A percentile compares a stretch with the other conserved stretches of the same genome.
Evolutionary conservation across 352 stramenopile species (phyloP).

Genomic region (Phytophthora pinifolia): DNA sequence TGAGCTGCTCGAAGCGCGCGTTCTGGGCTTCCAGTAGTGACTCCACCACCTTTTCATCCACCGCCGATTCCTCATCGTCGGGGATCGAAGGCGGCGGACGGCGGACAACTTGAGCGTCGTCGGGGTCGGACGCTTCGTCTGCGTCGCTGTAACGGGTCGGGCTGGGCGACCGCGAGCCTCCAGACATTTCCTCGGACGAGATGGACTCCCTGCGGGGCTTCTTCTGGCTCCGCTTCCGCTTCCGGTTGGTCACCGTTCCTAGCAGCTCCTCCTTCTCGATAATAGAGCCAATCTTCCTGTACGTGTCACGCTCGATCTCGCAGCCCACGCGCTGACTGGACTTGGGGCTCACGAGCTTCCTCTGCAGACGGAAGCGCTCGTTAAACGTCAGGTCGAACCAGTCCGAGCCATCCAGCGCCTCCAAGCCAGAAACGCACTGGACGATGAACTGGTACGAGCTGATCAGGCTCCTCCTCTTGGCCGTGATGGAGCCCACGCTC

Average conservation of each 20-base stretch:
- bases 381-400: slow-evolving; percentile 38
- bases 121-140: slow-evolving; percentile 27
- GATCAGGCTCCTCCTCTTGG: slow-evolving; percentile 40
- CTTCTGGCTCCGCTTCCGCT: slow-evolving; percentile 32
- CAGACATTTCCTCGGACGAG: slow-evolving; percentile 27
- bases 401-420: slow-evolving; percentile 30
- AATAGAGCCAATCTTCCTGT: slow-evolving; percentile 26
- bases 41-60: slow-evolving; percentile 33
- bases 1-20: slow-evolving; percentile 33
- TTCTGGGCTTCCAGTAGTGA: slow-evolving; percentile 34
- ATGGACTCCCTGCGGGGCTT: slow-evolving; percentile 22
- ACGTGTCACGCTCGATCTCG: slow-evolving; percentile 32
- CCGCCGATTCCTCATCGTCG: slow-evolving; percentile 11
- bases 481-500: slow-evolving; percentile 36
- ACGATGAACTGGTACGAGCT: slow-evolving; percentile 41
- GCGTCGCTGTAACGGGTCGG: slow-evolving; percentile 13
- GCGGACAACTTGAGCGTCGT: slow-evolving; percentile 6
- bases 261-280: slow-evolving; percentile 39
- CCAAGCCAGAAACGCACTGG: slow-evolving; percentile 26
- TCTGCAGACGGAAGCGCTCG: slow-evolving; percentile 30
- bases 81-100: slow-evolving; percentile 3
- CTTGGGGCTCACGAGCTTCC: slow-evolving; percentile 36
- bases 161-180: slow-evolving; percentile 22
- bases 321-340: slow-evolving; percentile 36
- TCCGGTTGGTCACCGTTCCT: slow-evolving; percentile 23